Evolutionary conservation across 1,284 basidiomycete genomes (phyloP).

Genomic region (Mycena sp.): DNA sequence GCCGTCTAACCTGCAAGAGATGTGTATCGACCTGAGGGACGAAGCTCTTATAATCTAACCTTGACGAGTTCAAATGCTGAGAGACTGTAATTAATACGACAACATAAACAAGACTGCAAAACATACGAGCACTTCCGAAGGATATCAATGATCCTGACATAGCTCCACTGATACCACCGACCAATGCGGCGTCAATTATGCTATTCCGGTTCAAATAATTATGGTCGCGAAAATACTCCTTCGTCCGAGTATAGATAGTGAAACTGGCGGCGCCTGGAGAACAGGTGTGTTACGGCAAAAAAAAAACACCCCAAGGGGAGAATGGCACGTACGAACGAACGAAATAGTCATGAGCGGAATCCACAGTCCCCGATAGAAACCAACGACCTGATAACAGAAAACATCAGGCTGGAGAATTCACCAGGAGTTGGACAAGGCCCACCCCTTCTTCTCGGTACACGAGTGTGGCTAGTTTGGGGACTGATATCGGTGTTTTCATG

Average conservation of each 20-base stretch:
- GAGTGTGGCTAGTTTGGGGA: constrained; percentile 74
- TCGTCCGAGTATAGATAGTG: constrained; percentile 92
- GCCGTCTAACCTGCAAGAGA: constrained; percentile 76
- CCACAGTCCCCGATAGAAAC: constrained; percentile 92
- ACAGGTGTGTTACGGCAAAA: constrained; percentile 19
- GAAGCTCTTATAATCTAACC: constrained; percentile 54
- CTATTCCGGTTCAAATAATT: constrained; percentile 65
- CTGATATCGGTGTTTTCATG: constrained; percentile 77
- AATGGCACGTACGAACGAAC: constrained; percentile 82
- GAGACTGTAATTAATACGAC: constrained; percentile 17
- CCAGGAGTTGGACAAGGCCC: constrained; percentile 3
- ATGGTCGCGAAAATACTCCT: constrained; percentile 78
- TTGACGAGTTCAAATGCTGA: constrained; percentile 96
- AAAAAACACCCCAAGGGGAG: constrained; percentile 14
- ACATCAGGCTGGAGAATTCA: background rate
- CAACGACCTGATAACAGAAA: constrained; percentile 57
- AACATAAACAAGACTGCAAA: constrained; percentile 10
- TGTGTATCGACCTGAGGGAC: background rate
- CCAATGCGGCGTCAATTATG: constrained; percentile 75
- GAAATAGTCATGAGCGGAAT: constrained; percentile 97
- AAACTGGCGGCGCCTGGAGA: constrained; percentile 84
- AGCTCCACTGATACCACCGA: constrained; percentile 83
- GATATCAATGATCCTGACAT: constrained; percentile 87
- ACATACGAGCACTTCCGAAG: constrained; percentile 85
- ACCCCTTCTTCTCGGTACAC: constrained; percentile 91